Conservation (phyloP, 352 stramenopile genomes). For the Phytophthora meadii region DNA sequence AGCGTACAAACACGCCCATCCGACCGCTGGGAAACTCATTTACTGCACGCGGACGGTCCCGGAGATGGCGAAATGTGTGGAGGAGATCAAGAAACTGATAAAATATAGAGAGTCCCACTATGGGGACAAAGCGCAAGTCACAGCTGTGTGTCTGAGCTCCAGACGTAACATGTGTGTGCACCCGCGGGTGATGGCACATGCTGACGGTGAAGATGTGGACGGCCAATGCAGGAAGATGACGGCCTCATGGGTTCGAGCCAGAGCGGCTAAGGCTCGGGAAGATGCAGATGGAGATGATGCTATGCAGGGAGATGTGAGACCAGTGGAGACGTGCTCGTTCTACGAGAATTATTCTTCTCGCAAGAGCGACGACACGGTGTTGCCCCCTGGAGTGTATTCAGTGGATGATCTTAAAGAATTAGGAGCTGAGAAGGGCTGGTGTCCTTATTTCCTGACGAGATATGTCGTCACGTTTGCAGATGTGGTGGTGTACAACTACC, state of each 20-base stretch:
- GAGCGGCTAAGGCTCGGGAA: slow-evolving; percentile 42
- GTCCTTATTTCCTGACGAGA: slow-evolving; percentile 98
- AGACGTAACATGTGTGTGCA: slow-evolving; percentile 99
- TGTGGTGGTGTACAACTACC: slow-evolving; percentile 99
- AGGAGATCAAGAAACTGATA: slow-evolving; percentile 98
- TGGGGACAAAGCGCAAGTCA: slow-evolving; percentile 65
- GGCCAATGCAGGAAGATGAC: slow-evolving; percentile 97
- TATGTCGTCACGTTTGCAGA: slow-evolving; percentile 98
- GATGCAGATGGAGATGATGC: slow-evolving; percentile 11
- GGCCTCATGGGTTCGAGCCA: slow-evolving; percentile 96
- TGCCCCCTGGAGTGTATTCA: slow-evolving; percentile 95
- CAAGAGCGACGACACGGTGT: slow-evolving; percentile 93
- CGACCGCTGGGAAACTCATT: slow-evolving; percentile 96
- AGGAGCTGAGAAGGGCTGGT: slow-evolving; percentile 93
- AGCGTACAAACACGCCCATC: slow-evolving; percentile 94
- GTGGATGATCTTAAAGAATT: slow-evolving; percentile 96
- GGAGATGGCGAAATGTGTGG: slow-evolving; percentile 99
- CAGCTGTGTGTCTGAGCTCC: slow-evolving; percentile 92
- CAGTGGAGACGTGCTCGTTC: slow-evolving; percentile 87
- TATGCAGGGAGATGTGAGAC: slow-evolving; percentile 10
- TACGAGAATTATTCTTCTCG: slow-evolving; percentile 91
- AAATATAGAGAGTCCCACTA: slow-evolving; percentile 75
- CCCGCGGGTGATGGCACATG: slow-evolving; percentile 94
- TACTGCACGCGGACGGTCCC: slow-evolving; percentile 99
- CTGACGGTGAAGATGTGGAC: slow-evolving; percentile 97